Conservation (phyloP, 352 stramenopile genomes). For the Pythium apleroticum region DNA sequence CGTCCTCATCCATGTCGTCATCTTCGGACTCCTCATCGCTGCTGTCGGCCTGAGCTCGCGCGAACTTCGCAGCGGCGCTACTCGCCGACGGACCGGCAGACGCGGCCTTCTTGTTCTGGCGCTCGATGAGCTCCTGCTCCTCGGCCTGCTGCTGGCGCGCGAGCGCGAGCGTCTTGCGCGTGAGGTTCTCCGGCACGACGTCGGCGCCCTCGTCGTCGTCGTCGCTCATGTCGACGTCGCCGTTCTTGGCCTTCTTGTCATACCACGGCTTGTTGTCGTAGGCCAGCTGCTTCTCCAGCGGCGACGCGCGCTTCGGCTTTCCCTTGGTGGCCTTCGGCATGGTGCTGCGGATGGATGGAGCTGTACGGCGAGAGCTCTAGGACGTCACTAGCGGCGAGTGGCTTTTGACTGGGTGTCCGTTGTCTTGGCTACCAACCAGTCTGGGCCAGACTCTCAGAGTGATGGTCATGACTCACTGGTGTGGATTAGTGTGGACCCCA, state of each 20-base stretch:
- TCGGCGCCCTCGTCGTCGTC: slow-evolving; percentile 62
- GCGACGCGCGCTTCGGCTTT: slow-evolving; percentile 84
- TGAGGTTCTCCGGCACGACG: slow-evolving; percentile 80
- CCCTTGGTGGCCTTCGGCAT: slow-evolving; percentile 76
- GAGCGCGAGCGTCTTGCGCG: slow-evolving; percentile 75
- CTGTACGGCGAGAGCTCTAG: background rate
- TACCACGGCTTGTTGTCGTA: slow-evolving; percentile 88
- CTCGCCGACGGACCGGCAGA: slow-evolving; percentile 12
- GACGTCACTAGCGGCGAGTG: slow-evolving; percentile 4
- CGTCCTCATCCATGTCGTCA: slow-evolving; percentile 84
- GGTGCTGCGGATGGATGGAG: slow-evolving; percentile 6
- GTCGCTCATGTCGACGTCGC: slow-evolving; percentile 47
- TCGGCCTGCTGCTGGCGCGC: slow-evolving; percentile 79
- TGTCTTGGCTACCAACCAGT: slow-evolving; percentile 30
- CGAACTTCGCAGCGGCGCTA: slow-evolving; percentile 19
- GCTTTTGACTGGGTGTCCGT: slow-evolving; percentile 16
- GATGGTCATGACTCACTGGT: slow-evolving; percentile 20
- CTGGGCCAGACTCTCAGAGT: slow-evolving; percentile 8
- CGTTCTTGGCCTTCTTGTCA: slow-evolving; percentile 49
- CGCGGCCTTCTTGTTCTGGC: slow-evolving; percentile 33
- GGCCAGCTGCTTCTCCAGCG: slow-evolving; percentile 85
- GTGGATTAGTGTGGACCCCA: slow-evolving; percentile 26
- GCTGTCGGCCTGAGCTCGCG: slow-evolving; percentile 39
- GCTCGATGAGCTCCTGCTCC: slow-evolving; percentile 56
- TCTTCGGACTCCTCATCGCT: slow-evolving; percentile 76